phyloP scores from a whole-genome alignment of 495 filamentous ascomycete species.

The Xylaria grammica region DNA sequence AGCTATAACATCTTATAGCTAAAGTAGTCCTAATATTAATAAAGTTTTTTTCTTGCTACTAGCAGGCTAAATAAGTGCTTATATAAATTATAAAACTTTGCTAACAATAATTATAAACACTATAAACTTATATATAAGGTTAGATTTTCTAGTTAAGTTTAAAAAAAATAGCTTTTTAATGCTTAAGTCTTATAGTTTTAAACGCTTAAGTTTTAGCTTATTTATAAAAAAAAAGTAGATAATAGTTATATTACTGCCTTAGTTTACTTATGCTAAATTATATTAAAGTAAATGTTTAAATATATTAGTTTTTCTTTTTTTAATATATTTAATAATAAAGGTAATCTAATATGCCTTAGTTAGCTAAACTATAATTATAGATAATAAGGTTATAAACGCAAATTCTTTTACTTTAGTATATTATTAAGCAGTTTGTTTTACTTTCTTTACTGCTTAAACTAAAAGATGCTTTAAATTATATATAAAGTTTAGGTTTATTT shows the following conservation, averaged over 20 bases:
- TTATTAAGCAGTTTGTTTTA: not conserved
- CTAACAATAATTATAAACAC: too few relatives aligned
- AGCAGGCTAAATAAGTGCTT: too few relatives aligned
- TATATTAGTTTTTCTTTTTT: not conserved
- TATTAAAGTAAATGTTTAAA: not conserved
- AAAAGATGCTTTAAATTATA: not conserved
- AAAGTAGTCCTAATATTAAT: not conserved
- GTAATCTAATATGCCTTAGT: not conserved
- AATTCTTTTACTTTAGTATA: not conserved
- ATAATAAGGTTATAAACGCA: not conserved
- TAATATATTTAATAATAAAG: not conserved
- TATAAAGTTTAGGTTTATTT: not conserved
- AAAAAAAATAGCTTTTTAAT: too few relatives aligned
- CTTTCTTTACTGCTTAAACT: not conserved
- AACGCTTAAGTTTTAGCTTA: not conserved
- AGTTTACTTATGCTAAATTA: not conserved
- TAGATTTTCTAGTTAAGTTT: too few relatives aligned
- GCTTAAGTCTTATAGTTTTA: too few relatives aligned
- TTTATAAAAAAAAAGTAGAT: not conserved
- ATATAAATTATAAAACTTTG: too few relatives aligned
- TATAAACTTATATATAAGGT: too few relatives aligned
- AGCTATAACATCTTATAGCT: not conserved
- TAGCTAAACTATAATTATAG: not conserved
- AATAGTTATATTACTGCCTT: conserved; percentile 3
- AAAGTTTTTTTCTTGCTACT: not conserved